These are phyloP conservation scores for Clonostachys rhizophaga DNA, from an alignment of 2,329 filamentous ascomycete species.

Conservation along the genomic window DNA sequence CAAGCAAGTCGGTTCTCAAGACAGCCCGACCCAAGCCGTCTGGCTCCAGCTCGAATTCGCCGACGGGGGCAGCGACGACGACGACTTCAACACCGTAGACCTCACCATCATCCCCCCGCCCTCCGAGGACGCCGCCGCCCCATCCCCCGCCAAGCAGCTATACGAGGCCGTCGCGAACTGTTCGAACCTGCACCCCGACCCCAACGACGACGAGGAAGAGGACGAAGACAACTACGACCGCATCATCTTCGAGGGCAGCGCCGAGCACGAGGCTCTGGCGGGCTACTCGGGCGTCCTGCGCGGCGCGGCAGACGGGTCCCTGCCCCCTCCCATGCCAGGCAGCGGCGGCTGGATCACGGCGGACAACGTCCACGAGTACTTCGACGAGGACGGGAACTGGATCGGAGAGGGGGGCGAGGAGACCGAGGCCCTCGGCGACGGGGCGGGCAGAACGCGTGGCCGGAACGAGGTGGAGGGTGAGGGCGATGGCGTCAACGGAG, in stretches of 20 bases:
- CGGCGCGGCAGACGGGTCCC: slow-evolving; percentile 39
- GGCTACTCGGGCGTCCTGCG: slow-evolving; percentile 51
- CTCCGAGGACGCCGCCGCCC: slow-evolving; percentile 7
- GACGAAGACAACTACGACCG: slow-evolving; percentile 51
- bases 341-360: slow-evolving; percentile 85
- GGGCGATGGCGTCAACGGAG: slow-evolving; percentile 33
- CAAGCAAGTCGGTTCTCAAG: slow-evolving; percentile 45
- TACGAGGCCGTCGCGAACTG: slow-evolving; percentile 70
- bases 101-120: slow-evolving; percentile 52
- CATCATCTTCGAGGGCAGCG: slow-evolving; percentile 50
- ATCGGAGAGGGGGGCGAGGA: slow-evolving; percentile 41
- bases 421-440: slow-evolving; percentile 50
- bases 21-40: slow-evolving; percentile 42
- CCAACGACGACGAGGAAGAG: slow-evolving; percentile 52
- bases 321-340: slow-evolving; percentile 67
- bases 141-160: slow-evolving; percentile 31
- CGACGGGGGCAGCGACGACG: slow-evolving; percentile 51
- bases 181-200: slow-evolving; percentile 73
- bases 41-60: slow-evolving; percentile 67
- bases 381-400: slow-evolving; percentile 79
- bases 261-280: slow-evolving; percentile 47
- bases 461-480: slow-evolving; percentile 46
- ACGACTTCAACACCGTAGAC: slow-evolving; percentile 63
- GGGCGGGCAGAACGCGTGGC: slow-evolving; percentile 53
- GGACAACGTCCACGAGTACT: slow-evolving; percentile 82